These are phyloP conservation scores for Solanum chilense DNA, from an alignment of 257 asterid species.

Conservation along the genomic window DNA sequence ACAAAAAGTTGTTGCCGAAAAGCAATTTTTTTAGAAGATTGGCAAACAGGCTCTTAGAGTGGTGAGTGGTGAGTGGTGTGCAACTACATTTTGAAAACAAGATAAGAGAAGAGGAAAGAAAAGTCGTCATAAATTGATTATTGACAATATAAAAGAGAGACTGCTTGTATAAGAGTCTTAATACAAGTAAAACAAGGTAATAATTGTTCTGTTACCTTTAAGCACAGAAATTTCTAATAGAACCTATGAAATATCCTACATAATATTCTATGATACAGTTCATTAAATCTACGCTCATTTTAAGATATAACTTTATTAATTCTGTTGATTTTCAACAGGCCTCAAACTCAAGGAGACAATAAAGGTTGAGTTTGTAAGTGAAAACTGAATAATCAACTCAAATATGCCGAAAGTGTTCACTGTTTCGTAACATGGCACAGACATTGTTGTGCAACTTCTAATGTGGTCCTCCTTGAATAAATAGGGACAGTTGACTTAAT, in stretches of 20 bases:
- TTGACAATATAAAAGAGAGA: not conserved
- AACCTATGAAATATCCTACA: not conserved
- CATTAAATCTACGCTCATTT: not conserved
- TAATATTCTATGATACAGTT: not conserved
- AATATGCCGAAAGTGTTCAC: not conserved
- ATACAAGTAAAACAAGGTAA: not conserved
- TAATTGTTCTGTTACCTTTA: not conserved
- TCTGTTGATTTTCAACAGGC: not conserved
- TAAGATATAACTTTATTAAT: not conserved
- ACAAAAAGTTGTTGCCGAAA: not conserved
- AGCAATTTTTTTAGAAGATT: not conserved
- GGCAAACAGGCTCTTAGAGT: not conserved
- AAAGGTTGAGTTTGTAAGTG: not conserved
- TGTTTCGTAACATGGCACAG: not conserved
- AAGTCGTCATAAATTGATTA: not conserved
- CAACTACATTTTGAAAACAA: not conserved
- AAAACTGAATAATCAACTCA: not conserved
- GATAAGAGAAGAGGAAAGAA: not conserved
- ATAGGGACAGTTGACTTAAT: not conserved
- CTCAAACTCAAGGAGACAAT: not conserved
- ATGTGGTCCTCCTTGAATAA: not conserved
- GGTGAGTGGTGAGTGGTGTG: not conserved
- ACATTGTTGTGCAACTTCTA: not conserved
- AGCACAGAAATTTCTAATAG: not conserved
- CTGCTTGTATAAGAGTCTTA: not conserved